Base-by-base conservation (phyloP, 2,329 filamentous ascomycete species). In the Cercospora janseana region DNA sequence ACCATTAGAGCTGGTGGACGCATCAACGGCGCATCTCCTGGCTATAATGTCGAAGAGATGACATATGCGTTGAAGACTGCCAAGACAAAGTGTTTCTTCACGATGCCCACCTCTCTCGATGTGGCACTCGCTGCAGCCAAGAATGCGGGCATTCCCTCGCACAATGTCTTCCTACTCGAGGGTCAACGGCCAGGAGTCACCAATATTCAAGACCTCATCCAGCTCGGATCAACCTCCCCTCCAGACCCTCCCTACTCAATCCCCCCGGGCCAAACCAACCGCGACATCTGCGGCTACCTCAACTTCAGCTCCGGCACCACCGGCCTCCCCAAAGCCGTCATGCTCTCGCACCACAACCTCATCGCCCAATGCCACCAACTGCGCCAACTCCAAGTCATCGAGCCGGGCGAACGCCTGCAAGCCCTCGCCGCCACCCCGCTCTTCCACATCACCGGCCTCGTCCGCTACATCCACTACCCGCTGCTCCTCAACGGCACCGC, bases 41-140 rank as follows among this genome's bases (percentile, higher is more conserved):
- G 80, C 0, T 86, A 85, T 65, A 83, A 79, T 47, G 72, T 78
- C 5, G 82, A 85, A 26, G 82, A 86, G 57, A 83, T 86, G 77
- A 75, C 76, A 0, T 80, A 83, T 62, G 81, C 80, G 0, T 69
- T 86, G 3, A 77, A 76, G 54, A 81, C 74, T 1, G 78, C 75
- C 1, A 68, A 76, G 26, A 75, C 79, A 2, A 80, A 75, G 51
- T 77, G 79, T 46, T 60, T 83, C 3, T 76, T 84, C 64, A 82
- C 80, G 0, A 69, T 78, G 0, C 72, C 74, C 0, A 70, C 70
- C 2, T 77, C 73, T 5, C 71, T 82, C 59, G 68, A 77, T 5
- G 73, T 81, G 16, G 79, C 79, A 1, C 60, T 71, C 6, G 70
- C 70, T 7, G 79, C 79, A 10, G 79, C 79, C 0, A 67, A 75